phyloP scores from a whole-genome alignment of 164 flowering plant species.

The Vitis riparia region DNA sequence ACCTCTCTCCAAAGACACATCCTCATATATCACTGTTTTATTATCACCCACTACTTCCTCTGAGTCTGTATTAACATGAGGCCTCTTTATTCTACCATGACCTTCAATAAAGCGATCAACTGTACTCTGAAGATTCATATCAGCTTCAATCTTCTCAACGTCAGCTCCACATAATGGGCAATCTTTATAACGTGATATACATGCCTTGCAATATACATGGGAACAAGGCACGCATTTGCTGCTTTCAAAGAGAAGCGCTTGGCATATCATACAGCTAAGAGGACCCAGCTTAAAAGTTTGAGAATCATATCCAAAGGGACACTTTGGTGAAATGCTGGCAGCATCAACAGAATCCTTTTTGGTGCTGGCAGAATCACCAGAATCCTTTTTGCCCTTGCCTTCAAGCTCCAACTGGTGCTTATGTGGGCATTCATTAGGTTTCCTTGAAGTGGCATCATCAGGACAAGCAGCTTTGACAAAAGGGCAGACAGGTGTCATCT shows the following conservation, averaged over 20 bases:
- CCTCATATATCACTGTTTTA: conserved; percentile 72
- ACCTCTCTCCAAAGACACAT: conserved; percentile 93
- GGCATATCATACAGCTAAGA: too few relatives aligned
- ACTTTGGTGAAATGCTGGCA: conserved; percentile 33
- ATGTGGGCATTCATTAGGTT: conserved; percentile 18
- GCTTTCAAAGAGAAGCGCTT: conserved; percentile 82
- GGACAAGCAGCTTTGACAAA: conserved; percentile 60
- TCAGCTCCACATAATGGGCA: conserved; percentile 98
- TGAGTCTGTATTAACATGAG: conserved; percentile 38
- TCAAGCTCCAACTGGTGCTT: conserved; percentile 7
- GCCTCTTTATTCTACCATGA: conserved; percentile 90
- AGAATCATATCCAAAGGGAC: too few relatives aligned
- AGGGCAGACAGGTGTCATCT: conserved; percentile 78
- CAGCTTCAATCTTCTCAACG: conserved; percentile 76
- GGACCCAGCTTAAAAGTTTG: too few relatives aligned
- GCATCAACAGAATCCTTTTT: conserved; percentile 35
- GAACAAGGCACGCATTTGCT: conserved; percentile 88
- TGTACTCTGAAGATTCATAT: conserved; percentile 59
- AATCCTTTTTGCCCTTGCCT: conserved; percentile 3
- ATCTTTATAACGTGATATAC: conserved; percentile 83
- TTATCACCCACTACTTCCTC: conserved; percentile 34
- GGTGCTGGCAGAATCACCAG: conserved; percentile 6
- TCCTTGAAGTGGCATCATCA: conserved; percentile 42
- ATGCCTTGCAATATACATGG: conserved; percentile 87
- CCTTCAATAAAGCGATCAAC: conserved; percentile 97